phyloP scores from a whole-genome alignment of 169 alveolate genomes.

The Plasmodium vivax region DNA sequence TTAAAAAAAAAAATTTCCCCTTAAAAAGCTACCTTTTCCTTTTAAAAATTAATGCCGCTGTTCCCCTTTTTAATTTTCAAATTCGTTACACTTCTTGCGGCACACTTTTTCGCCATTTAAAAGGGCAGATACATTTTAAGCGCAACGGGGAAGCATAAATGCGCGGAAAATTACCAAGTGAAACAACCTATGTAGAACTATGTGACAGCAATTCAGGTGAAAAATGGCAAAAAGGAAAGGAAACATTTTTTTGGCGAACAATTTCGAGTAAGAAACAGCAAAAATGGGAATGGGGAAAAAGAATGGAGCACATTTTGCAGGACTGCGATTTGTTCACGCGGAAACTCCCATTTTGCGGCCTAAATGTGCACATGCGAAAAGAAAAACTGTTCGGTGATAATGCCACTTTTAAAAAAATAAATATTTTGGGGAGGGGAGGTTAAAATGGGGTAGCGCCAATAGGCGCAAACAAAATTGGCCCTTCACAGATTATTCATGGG shows the following conservation, averaged over 20 bases:
- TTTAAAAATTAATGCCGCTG: not conserved
- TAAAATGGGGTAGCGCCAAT: not conserved
- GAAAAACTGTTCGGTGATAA: not conserved
- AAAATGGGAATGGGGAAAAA: not conserved
- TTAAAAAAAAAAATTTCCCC: not conserved
- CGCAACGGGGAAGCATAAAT: not conserved
- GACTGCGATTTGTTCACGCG: not conserved
- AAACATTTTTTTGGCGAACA: not conserved
- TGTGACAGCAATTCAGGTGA: not conserved
- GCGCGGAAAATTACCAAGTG: not conserved
- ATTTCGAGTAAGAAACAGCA: not conserved
- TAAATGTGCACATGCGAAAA: not conserved
- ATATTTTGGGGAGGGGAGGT: not conserved
- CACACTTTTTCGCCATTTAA: not conserved
- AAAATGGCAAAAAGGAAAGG: not conserved
- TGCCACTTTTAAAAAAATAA: slow-evolving; percentile 1
- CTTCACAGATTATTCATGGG: not conserved
- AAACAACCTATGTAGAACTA: not conserved
- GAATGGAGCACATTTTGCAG: not conserved
- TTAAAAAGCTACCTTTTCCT: not conserved
- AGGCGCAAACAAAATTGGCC: not conserved
- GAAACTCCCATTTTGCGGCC: not conserved
- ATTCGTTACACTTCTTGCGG: not conserved
- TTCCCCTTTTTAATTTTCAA: not conserved
- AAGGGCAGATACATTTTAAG: not conserved